Percentiles rank a stretch among this genome's conserved stretches.
Conservation (phyloP, 208 protist species). For the Crithidia thermophila region DNA sequence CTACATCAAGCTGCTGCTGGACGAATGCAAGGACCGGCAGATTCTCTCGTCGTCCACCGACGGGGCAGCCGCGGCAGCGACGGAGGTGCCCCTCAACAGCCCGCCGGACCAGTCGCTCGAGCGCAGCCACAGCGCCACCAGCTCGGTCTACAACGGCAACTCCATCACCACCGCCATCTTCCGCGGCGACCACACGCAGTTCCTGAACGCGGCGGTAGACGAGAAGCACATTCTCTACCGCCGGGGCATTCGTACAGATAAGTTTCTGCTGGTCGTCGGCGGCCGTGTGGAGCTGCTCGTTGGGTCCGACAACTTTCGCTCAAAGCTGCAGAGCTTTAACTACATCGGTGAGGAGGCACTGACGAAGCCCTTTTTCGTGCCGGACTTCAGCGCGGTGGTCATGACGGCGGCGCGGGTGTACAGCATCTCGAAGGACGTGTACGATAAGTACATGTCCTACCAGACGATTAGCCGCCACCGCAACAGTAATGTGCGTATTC, state of each 20-base stretch:
- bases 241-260: conserved; percentile 46
- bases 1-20: conserved; percentile 84
- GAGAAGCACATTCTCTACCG: conserved; percentile 70
- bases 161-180: conserved; percentile 5
- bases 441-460: conserved; percentile 66
- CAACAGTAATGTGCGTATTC: conserved; percentile 28
- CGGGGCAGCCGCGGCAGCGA: not conserved
- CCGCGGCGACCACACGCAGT: conserved; percentile 35
- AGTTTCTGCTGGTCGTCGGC: conserved; percentile 78
- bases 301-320: conserved; percentile 53
- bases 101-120: conserved; percentile 6
- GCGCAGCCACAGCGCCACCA: conserved; percentile 1
- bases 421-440: conserved; percentile 54
- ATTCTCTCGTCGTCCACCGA: conserved; percentile 34
- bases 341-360: conserved; percentile 80
- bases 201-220: conserved; percentile 43
- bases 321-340: conserved; percentile 63
- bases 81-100: conserved; percentile 10
- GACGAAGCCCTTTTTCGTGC: conserved; percentile 55
- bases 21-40: conserved; percentile 75
- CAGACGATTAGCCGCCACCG: conserved; percentile 23
- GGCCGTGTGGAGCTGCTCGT: conserved; percentile 76
- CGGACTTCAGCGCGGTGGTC: conserved; percentile 85
- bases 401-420: conserved; percentile 63
- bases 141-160: not conserved